These are phyloP conservation scores for Marchantia polymorpha DNA, from an alignment of 225 moss, liverwort and hornwort genomes.

Conservation along the genomic window DNA sequence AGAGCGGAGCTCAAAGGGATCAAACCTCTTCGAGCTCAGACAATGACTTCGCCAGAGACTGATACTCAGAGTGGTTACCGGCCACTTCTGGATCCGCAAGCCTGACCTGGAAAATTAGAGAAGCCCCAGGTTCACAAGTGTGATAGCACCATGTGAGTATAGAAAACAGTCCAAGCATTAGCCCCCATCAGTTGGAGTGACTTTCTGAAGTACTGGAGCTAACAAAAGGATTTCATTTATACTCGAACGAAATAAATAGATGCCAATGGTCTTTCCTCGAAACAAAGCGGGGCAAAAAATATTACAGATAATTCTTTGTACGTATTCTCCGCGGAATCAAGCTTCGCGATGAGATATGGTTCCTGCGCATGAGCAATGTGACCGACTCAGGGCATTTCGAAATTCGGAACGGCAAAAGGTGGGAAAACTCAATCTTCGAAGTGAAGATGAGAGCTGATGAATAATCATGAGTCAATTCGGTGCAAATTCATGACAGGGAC, in stretches of 20 bases:
- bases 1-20: background rate
- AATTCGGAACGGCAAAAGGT: background rate
- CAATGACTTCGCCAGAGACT: constrained; percentile 76
- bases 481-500: background rate
- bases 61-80: constrained; percentile 79
- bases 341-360: constrained; percentile 61
- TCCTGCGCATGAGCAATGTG: constrained; percentile 28
- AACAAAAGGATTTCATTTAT: background rate
- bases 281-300: background rate
- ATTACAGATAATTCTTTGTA: constrained; percentile 86
- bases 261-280: background rate
- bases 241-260: background rate
- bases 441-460: background rate
- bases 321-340: constrained; percentile 93
- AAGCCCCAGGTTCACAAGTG: background rate
- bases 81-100: constrained; percentile 95
- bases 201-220: background rate
- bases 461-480: background rate
- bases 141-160: background rate
- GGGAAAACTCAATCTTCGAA: background rate
- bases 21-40: constrained; percentile 83
- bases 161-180: background rate
- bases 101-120: constrained; percentile 60
- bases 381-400: background rate
- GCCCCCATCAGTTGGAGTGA: background rate